Conservation (phyloP, 495 filamentous ascomycete species). For the Penicillium crystallinum region DNA sequence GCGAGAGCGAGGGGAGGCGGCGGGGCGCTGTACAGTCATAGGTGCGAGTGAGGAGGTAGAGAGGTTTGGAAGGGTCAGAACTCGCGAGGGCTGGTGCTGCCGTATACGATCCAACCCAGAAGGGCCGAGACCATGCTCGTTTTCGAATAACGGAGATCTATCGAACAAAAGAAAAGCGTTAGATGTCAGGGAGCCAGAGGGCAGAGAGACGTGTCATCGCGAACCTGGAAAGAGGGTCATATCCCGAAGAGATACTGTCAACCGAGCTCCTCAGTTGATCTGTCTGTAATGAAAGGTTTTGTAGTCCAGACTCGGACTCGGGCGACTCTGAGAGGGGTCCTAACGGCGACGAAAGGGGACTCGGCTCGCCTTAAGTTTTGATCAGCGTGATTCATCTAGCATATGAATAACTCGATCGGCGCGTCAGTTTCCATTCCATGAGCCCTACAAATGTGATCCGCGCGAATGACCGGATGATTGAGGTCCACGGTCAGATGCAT, state of each 20-base stretch:
- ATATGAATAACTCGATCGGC: slow-evolving; percentile 9
- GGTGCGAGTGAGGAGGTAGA: slow-evolving; percentile 56
- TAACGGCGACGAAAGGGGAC: slow-evolving; percentile 45
- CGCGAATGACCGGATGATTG: slow-evolving; percentile 7
- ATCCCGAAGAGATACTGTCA: slow-evolving; percentile 38
- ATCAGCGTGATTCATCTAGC: slow-evolving; percentile 18
- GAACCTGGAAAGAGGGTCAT: slow-evolving; percentile 43
- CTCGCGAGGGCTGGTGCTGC: slow-evolving; percentile 66
- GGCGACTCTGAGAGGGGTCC: slow-evolving; percentile 40
- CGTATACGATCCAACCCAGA: slow-evolving; percentile 91
- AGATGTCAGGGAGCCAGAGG: slow-evolving; percentile 25
- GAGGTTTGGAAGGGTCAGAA: slow-evolving; percentile 61
- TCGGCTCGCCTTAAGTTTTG: slow-evolving; percentile 35
- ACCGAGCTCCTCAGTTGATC: slow-evolving; percentile 39
- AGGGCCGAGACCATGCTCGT: slow-evolving; percentile 55
- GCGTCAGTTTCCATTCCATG: slow-evolving; percentile 2
- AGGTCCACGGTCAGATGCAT: slow-evolving; percentile 17
- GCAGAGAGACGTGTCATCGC: slow-evolving; percentile 3
- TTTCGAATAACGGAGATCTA: slow-evolving; percentile 59
- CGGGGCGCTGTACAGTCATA: slow-evolving; percentile 48
- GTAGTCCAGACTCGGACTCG: slow-evolving; percentile 39
- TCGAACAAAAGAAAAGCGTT: slow-evolving; percentile 44
- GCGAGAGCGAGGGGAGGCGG: slow-evolving; percentile 52
- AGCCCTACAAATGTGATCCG: slow-evolving; percentile 6
- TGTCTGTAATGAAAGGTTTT: slow-evolving; percentile 53